Conservation (phyloP, 352 stramenopile genomes). For the Phytophthora europaea region DNA sequence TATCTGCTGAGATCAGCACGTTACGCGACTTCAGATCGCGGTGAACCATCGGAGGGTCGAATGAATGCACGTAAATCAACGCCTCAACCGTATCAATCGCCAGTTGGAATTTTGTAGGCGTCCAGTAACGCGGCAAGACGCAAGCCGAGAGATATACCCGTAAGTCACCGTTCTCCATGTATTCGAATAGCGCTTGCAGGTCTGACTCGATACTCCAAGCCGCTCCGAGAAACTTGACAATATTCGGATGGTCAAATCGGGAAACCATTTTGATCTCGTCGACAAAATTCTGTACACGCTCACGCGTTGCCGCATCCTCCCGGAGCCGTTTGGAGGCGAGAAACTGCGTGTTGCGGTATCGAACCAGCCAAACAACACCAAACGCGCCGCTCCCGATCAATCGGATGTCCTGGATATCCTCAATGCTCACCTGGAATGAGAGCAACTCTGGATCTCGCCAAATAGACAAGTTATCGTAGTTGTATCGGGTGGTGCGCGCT, state of each 20-base stretch:
- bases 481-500: slow-evolving; percentile 20
- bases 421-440: slow-evolving; percentile 22
- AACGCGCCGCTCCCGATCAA: slow-evolving; percentile 38
- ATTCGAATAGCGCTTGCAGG: slow-evolving; percentile 60
- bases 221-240: slow-evolving; percentile 51
- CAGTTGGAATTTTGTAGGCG: slow-evolving; percentile 40
- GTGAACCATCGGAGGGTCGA: slow-evolving; percentile 40
- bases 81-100: slow-evolving; percentile 49
- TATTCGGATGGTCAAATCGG: slow-evolving; percentile 44
- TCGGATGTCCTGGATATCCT: slow-evolving; percentile 39
- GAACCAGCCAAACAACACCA: slow-evolving; percentile 42
- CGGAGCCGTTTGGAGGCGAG: slow-evolving; percentile 38
- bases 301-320: slow-evolving; percentile 22
- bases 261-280: slow-evolving; percentile 47
- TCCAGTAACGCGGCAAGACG: slow-evolving; percentile 29
- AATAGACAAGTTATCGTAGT: slow-evolving; percentile 33
- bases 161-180: slow-evolving; percentile 60
- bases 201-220: slow-evolving; percentile 59
- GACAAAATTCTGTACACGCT: slow-evolving; percentile 28
- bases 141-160: slow-evolving; percentile 38
- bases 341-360: slow-evolving; percentile 26
- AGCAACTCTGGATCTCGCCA: slow-evolving; percentile 34
- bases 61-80: slow-evolving; percentile 56
- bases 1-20: slow-evolving; percentile 35
- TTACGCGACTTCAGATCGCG: slow-evolving; percentile 52